Base-by-base conservation (phyloP, 2,329 filamentous ascomycete species). In the Neofusicoccum ribis region DNA sequence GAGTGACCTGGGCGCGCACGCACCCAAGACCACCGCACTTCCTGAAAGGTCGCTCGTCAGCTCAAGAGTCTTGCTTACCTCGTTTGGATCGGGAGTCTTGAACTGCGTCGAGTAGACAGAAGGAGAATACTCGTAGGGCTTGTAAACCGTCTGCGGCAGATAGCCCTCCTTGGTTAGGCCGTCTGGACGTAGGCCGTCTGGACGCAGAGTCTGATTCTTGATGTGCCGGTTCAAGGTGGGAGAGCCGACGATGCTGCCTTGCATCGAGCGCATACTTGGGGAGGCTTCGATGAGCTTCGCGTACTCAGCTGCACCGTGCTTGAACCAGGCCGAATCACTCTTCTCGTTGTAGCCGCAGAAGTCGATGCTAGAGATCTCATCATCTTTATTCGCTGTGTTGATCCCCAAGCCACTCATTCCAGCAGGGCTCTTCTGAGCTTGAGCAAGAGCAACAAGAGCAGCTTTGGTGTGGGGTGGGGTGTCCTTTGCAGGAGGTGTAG, bases 401-500 rank as follows among this genome's bases (percentile, higher is more conserved):
- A 60, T 60, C 8, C 56, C 56, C 12, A 60, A 41, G 9, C 56
- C 56, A 8, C 7, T 47, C 12, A 14, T 7, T 9, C 27, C 17
- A 37, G 17, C 27, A 2, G 17, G 8, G 5, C 31, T 12, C 34
- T 49, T 41, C 23, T 41, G 27, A 49, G 39, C 27, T n/a, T 41
- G 27, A 49, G 49, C 27, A 31, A 34, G 60, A 43, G 23, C 47
- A 46, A 39, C 20, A 9, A 20, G 20, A 12, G 31, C 14, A n/a
- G 11, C 12, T 39, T 66, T 69, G 47, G 54, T 27, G 3, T 72
- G 62, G 1, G 77, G 78, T 37, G 80, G 80, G 0, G 80, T 82
- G 65, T 81, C 77, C 65, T 82, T 82, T 14, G 76, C 72, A 5
- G 79, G 79, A 20, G 80, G 80, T 2, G 79, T 81, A 5, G 80